Evolutionary conservation across 2,329 filamentous ascomycete species (phyloP), one percentile per base, ranked within the genome.

Genomic region (Beauveria pseudobassiana): DNA sequence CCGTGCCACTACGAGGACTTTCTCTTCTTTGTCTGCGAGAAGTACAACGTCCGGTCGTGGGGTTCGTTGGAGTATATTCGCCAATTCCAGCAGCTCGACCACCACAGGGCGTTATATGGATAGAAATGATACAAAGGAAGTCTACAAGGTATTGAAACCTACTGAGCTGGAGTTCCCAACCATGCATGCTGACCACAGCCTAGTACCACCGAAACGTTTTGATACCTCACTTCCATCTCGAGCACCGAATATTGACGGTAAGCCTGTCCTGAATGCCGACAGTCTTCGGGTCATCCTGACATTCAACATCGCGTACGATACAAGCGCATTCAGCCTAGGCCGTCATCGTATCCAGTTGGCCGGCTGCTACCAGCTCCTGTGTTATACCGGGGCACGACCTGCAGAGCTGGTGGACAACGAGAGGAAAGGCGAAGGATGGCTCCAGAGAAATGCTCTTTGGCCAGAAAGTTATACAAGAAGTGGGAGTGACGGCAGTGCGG

Each of bases 241-340:
- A 18, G 46, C 63, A 8, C 67, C 63, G 0, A 72, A 71, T 45
- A 65, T 65, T 18, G 24, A 69, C 51, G 56, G 65, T 18, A 70
- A 71, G 62, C 65, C 59, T n/a, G 67, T 72, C 6, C 60, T 69
- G 6, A 66, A 67, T 40, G 58, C 64, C 1, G 55, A 68, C 46
- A 64, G 64, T 56, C 59, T 71, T 3, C 51, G 61, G n/a, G 58
- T 65, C 6, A 65, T 74, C n/a, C 62, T 70, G 1, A 67, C 51
- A 0, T 73, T 72, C 14, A 74, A 73, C 38, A 70, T 73, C 30
- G 54, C 59, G 1, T 73, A 70, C 56, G 51, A 74, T 50, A 68
- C 56, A 0, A 60, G 63, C 18, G 65, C 69, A 45, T 71, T 72
- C 59, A 53, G 59, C 8, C 61, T 43, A 30, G 61, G 72, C 61